Percentiles rank a stretch among this genome's conserved stretches.
phyloP scores from a whole-genome alignment of 345 rosid genomes.

The Raphanus sativus region DNA sequence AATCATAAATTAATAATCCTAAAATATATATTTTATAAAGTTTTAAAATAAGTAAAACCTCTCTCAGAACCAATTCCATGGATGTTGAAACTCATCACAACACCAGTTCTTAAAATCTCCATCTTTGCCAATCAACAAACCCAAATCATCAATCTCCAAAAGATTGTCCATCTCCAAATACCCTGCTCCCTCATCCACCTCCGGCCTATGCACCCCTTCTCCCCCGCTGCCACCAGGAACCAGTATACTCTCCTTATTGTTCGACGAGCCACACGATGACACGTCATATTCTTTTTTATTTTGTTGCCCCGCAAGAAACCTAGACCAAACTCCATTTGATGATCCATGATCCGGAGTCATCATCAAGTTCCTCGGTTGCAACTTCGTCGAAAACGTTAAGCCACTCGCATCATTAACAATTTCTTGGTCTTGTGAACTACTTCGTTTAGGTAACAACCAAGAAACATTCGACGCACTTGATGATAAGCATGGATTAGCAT shows the following conservation, averaged over 20 bases:
- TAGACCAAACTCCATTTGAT: conserved; percentile 30
- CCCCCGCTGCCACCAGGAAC: conserved; percentile 24
- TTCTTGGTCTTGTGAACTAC: conserved; percentile 22
- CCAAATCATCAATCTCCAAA: conserved; percentile 42
- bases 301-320: conserved; percentile 35
- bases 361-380: neutral
- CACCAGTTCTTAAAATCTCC: conserved; percentile 44
- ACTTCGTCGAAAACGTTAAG: conserved; percentile 11
- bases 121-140: conserved; percentile 39
- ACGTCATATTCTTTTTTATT: conserved; percentile 25
- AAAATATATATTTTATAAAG: neutral
- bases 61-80: conserved; percentile 43
- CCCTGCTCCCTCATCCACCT: conserved; percentile 29
- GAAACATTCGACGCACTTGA: conserved; percentile 27
- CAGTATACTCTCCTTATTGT: conserved; percentile 23
- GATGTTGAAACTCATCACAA: conserved; percentile 42
- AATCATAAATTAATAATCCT: neutral
- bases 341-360: neutral
- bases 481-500: neutral
- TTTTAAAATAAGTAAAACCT: neutral
- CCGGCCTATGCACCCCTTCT: conserved; percentile 27
- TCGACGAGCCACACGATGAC: conserved; percentile 32
- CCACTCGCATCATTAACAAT: conserved; percentile 12
- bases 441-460: conserved; percentile 36
- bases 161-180: conserved; percentile 36